These are phyloP conservation scores for Daldinia decipiens DNA, from an alignment of 495 filamentous ascomycete genomes.

Conservation along the genomic window DNA sequence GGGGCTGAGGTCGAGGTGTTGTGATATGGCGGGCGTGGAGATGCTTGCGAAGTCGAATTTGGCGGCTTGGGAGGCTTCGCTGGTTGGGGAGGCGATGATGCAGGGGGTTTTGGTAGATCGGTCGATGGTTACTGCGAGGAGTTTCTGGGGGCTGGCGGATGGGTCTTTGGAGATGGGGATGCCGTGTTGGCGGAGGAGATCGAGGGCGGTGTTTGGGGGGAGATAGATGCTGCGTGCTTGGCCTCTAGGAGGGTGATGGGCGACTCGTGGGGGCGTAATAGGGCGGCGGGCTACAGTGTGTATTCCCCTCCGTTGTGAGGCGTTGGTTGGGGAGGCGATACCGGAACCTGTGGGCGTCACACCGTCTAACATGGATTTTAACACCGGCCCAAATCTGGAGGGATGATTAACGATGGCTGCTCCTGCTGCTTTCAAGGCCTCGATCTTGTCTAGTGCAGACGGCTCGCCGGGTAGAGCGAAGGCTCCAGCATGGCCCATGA, in stretches of 20 bases:
- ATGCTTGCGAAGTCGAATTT: slow-evolving; percentile 69
- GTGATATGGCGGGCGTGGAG: slow-evolving; percentile 50
- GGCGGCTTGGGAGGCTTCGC: slow-evolving; percentile 52
- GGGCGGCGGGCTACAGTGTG: slow-evolving; percentile 57
- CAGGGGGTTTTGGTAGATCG: slow-evolving; percentile 71
- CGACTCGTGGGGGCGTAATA: neutral
- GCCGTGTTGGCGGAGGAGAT: slow-evolving; percentile 65
- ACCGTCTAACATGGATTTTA: slow-evolving; percentile 62
- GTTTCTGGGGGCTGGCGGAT: slow-evolving; percentile 47
- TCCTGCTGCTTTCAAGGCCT: slow-evolving; percentile 73
- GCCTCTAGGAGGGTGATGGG: neutral
- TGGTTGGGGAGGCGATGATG: slow-evolving; percentile 69
- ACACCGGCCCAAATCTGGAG: slow-evolving; percentile 77
- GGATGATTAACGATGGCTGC: slow-evolving; percentile 84
- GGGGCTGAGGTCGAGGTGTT: slow-evolving; percentile 62
- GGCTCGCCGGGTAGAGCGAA: slow-evolving; percentile 76
- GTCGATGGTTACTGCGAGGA: slow-evolving; percentile 73
- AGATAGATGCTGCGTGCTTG: slow-evolving; percentile 70
- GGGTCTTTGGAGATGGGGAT: slow-evolving; percentile 60
- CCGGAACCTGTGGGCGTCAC: slow-evolving; percentile 23
- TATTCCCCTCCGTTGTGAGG: slow-evolving; percentile 58
- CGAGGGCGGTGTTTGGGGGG: slow-evolving; percentile 64
- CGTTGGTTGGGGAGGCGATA: slow-evolving; percentile 25
- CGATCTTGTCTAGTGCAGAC: slow-evolving; percentile 71
- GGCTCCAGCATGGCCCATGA: slow-evolving; percentile 92